These are phyloP conservation scores for Tulasnella sp. DNA, from an alignment of 768 basidiomycete genomes.

Conservation along the genomic window DNA sequence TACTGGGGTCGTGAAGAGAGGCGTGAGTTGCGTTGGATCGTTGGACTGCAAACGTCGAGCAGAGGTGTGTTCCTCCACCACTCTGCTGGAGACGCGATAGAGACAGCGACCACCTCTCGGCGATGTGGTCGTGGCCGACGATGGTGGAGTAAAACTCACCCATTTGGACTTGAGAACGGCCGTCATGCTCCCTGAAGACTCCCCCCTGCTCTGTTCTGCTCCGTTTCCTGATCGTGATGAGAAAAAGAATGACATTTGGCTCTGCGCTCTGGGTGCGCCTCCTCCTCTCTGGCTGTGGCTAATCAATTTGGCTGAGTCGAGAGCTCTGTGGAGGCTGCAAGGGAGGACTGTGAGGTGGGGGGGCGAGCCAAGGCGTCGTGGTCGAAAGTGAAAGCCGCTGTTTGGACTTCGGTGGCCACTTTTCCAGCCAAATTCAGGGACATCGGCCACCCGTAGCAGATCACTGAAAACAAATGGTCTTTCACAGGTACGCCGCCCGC, in stretches of 20 bases:
- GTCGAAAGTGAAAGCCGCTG: slow-evolving; percentile 14
- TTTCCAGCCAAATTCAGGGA: slow-evolving; percentile 15
- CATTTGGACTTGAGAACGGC: slow-evolving; percentile 28
- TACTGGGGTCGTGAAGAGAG: slow-evolving; percentile 14
- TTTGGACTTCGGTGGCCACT: slow-evolving; percentile 11
- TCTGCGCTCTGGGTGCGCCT: neutral
- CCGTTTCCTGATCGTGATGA: slow-evolving; percentile 13
- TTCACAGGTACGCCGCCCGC: neutral
- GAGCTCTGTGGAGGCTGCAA: neutral
- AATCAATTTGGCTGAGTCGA: neutral
- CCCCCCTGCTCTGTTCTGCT: neutral
- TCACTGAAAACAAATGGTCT: neutral
- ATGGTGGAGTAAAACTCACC: slow-evolving; percentile 12
- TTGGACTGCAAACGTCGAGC: neutral
- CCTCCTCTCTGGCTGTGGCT: neutral
- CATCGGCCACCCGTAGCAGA: neutral
- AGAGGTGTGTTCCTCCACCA: neutral
- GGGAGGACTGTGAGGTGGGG: neutral
- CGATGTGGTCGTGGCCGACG: neutral
- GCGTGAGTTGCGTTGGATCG: slow-evolving; percentile 7
- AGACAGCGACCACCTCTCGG: neutral
- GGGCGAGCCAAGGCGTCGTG: slow-evolving; percentile 7
- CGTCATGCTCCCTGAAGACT: slow-evolving; percentile 10
- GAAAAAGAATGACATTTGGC: slow-evolving; percentile 24
- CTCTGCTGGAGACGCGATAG: neutral